These are phyloP conservation scores for Colletotrichum musicola DNA, from an alignment of 2,329 filamentous ascomycete species.

Conservation along the genomic window DNA sequence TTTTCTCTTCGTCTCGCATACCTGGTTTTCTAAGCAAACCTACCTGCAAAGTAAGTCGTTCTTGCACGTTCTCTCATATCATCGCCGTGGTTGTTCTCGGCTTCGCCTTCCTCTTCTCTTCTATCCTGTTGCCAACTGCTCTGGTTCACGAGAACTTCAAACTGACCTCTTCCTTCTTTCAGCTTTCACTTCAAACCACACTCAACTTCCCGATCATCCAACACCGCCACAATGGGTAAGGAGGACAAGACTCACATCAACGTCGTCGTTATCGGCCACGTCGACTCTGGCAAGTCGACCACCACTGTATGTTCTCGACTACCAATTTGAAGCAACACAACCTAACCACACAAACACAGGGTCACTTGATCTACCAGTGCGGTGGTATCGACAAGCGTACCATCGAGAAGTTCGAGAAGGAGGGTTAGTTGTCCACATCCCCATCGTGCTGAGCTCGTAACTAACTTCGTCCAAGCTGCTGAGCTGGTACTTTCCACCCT, in stretches of 20 bases:
- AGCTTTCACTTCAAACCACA: slow-evolving; percentile 30
- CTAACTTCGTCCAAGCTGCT: no score
- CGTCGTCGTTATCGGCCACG: slow-evolving; percentile 99
- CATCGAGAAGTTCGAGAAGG: slow-evolving; percentile 99
- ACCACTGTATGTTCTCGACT: slow-evolving; percentile 64
- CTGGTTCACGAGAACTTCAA: background rate
- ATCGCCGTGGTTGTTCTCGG: no score
- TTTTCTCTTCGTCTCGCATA: slow-evolving; percentile 12
- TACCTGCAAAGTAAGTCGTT: slow-evolving; percentile 19
- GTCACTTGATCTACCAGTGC: slow-evolving; percentile 99
- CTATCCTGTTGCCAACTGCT: background rate
- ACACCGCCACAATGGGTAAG: slow-evolving; percentile 68
- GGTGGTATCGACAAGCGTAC: slow-evolving; percentile 99
- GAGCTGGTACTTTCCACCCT: no score
- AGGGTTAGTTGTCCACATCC: no score
- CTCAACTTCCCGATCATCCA: slow-evolving; percentile 12
- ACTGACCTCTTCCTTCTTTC: slow-evolving; percentile 4
- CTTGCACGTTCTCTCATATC: background rate
- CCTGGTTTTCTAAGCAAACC: background rate
- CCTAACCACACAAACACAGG: background rate
- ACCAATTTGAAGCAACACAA: background rate
- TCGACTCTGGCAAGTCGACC: slow-evolving; percentile 99
- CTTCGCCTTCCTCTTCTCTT: no score
- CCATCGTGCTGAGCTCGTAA: no score
- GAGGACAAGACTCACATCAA: slow-evolving; percentile 96